These are phyloP conservation scores for Aspergillus carbonarius DNA, from an alignment of 2,329 filamentous ascomycete species.

Conservation along the genomic window DNA sequence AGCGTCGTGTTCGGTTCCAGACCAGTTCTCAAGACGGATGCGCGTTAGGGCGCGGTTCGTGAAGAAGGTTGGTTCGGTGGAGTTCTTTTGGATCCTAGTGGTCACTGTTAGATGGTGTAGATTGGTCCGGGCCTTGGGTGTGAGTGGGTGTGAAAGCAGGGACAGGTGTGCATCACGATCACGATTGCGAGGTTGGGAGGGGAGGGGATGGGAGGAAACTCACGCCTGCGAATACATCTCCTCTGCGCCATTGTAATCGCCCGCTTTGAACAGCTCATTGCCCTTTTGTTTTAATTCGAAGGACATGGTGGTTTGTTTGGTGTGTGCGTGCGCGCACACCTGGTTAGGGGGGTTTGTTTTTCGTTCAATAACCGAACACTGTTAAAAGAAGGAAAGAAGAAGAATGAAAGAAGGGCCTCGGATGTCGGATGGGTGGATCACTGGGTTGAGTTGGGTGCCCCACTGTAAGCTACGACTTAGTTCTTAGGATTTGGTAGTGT, in stretches of 20 bases:
- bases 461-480: not conserved
- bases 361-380: too few relatives aligned
- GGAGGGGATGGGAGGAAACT: conserved; percentile 14
- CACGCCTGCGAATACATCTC: conserved; percentile 50
- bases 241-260: conserved; percentile 47
- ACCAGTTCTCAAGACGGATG: conserved; percentile 70
- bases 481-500: too few relatives aligned
- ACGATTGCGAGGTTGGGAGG: not conserved
- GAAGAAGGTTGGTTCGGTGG: conserved; percentile 74
- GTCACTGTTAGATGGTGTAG: too few relatives aligned
- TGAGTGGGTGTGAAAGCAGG: not conserved
- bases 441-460: not conserved
- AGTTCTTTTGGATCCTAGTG: conserved; percentile 71
- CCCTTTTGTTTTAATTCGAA: conserved; percentile 46
- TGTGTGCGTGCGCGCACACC: not conserved
- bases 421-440: not conserved
- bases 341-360: too few relatives aligned
- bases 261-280: conserved; percentile 48
- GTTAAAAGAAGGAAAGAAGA: not conserved
- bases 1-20: conserved; percentile 75
- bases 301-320: conserved; percentile 26
- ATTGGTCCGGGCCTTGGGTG: too few relatives aligned
- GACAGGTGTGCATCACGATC: too few relatives aligned
- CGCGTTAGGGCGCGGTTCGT: conserved; percentile 87
- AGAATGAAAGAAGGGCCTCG: not conserved